Evolutionary conservation across 305 asterid genomes (phyloP).

Genomic region (Plantago lanceolata): DNA sequence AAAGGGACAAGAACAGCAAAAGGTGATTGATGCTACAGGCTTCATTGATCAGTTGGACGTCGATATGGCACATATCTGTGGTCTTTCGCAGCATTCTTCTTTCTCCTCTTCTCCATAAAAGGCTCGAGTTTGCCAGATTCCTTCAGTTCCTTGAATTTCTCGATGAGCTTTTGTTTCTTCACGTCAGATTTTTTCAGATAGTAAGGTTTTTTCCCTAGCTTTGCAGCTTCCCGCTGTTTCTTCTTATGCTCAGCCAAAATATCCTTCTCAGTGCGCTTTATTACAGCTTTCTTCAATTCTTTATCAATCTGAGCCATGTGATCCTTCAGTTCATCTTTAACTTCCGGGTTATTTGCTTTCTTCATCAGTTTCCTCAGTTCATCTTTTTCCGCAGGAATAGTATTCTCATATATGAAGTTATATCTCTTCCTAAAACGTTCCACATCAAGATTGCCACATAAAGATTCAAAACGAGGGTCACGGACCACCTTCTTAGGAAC

Average conservation of each 20-base stretch:
- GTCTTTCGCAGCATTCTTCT: conserved; percentile 84
- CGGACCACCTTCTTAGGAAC: conserved; percentile 79
- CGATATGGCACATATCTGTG: conserved; percentile 83
- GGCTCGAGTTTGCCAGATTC: conserved; percentile 76
- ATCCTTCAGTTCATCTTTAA: conserved; percentile 48
- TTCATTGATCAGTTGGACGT: conserved; percentile 44
- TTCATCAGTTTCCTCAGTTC: conserved; percentile 65
- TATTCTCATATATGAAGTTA: conserved; percentile 61
- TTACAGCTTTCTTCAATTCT: conserved; percentile 62
- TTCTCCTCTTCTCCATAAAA: conserved; percentile 73
- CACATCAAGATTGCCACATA: conserved; percentile 61
- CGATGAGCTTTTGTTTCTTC: conserved; percentile 60
- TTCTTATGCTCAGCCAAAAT: conserved; percentile 81
- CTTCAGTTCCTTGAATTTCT: conserved; percentile 83
- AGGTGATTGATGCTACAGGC: conserved; percentile 15
- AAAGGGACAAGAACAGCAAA: not conserved
- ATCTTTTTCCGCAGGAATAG: conserved; percentile 84
- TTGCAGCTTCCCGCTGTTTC: conserved; percentile 93
- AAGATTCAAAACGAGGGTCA: conserved; percentile 93
- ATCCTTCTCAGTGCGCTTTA: conserved; percentile 59
- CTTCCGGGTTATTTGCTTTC: conserved; percentile 61
- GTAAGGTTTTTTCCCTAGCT: conserved; percentile 86
- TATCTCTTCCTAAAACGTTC: conserved; percentile 93
- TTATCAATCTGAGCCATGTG: conserved; percentile 49
- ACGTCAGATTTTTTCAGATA: conserved; percentile 78